Conservation (phyloP, 2,329 filamentous ascomycete species). For the Bipolaris victoriae region DNA sequence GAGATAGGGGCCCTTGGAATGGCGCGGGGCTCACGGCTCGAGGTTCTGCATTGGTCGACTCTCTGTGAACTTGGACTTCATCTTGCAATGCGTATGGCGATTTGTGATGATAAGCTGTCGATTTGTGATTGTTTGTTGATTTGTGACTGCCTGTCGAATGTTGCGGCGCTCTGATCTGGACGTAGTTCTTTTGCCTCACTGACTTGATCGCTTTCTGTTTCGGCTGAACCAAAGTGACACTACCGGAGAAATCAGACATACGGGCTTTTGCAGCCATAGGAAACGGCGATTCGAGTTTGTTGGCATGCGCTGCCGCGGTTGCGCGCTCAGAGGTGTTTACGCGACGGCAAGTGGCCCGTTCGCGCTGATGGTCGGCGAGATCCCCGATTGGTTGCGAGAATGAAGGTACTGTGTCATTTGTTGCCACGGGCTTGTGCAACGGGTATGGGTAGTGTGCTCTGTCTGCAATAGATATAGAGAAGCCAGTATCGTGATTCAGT, state of each 20-base stretch:
- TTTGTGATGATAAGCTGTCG: neutral
- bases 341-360: constrained; percentile 17
- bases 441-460: neutral
- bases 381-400: constrained; percentile 12
- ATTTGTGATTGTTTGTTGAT: neutral
- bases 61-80: neutral
- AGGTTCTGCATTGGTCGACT: neutral
- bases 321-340: constrained; percentile 13
- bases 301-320: neutral
- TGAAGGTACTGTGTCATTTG: neutral
- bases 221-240: neutral
- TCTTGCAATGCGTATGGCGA: neutral
- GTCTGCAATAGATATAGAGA: neutral
- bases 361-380: constrained; percentile 12
- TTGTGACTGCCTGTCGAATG: neutral
- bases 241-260: neutral
- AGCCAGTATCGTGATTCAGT: neutral
- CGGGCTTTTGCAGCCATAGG: neutral
- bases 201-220: constrained; percentile 17
- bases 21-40: neutral
- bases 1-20: neutral
- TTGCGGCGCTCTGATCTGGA: neutral
- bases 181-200: constrained; percentile 1
- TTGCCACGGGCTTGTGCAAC: neutral
- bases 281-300: neutral